Base-by-base conservation (phyloP, 306 rosid species). In the Dryas alaskensis region DNA sequence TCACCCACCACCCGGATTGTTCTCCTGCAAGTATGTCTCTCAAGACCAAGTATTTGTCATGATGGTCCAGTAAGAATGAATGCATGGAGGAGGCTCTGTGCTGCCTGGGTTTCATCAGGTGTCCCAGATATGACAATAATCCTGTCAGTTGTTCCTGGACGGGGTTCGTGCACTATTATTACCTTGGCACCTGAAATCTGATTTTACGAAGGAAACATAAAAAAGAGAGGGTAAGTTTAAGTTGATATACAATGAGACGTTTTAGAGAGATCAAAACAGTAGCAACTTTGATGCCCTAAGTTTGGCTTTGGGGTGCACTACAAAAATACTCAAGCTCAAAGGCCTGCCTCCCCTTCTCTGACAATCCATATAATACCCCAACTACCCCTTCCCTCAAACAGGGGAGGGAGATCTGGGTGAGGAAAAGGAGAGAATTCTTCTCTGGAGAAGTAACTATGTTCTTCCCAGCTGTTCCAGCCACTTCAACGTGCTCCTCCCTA, bases 131-230 rank as follows among this genome's bases (percentile, higher is more conserved):
- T 87, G 72, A 94, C 88, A 66, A 94, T 82, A 65, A 79, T 85
- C 78, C 96, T 84, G 44, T 89, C 93, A 7, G 86, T 81, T 52
- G 88, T 78, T 83, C 96, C 90, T 16, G 89, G 88, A 76, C 71
- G 96, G 57, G 92, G 90, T 76, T 92, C 88, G 67, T 87, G 96
- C 59, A 94, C 80, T n/a, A 80, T 84, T 49, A 94, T 84, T 49
- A 94, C 99, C 82, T 84, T 86, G 44, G 99, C 99, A 67, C 99
- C 96, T 2, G 99, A 94, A 70, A 94, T 90, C 99, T 94, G 86
- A 69, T 69, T 69, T 17, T 42, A 44, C 25, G 45, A 45, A 37
- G 58, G 50, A 10, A 45, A 8, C 8, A 45, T 8, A 62, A 39
- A 14, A 40, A 2, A 4, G 3, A 59, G 0, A 58, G 9, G 62